Base-by-base conservation (phyloP, 345 rosid species). In the Hypericum perforatum region DNA sequence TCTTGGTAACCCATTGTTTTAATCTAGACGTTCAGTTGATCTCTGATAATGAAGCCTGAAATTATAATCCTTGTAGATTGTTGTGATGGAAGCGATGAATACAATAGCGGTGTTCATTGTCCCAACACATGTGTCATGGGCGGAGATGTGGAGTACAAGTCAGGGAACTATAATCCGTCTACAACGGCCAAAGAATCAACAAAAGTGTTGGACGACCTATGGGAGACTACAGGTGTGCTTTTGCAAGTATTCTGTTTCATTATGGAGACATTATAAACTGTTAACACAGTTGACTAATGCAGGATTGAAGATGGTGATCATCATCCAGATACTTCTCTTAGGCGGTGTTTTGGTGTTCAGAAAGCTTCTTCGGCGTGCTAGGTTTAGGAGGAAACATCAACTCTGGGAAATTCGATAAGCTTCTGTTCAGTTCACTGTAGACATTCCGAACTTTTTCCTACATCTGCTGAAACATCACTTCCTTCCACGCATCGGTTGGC, bases 51-150 rank as follows among this genome's bases (percentile, higher is more conserved):
- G 15, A 12, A 39, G 37, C 10, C 43, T n/a, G 53, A 39, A 39
- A 59, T 58, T 36, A 13, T 29, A 43, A 39, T 45, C 42, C 59
- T 36, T 58, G 52, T 65, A 80, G 90, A 83, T 63, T 83, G 86
- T 54, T 83, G 90, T 54, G 90, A 83, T 53, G 90, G 90, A 68
- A 80, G 86, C 64, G 90, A 83, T 64, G 90, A 83, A 66, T 74
- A 83, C 39, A 77, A 69, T 40, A 63, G 77, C 37, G 62, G 59
- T 13, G 39, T 70, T 53, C 66, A 32, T 7, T 83, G 90, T 59
- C 79, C 76, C 37, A 74, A 78, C 70, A 63, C 76, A 5, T 83
- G 90, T 40, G 54, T 82, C 56, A 78, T 78, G 81, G 86, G 98
- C 45, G 95, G 89, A 69, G 74, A 68, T 53, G 48, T 81, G 16